Conservation (phyloP, 208 protist genomes). For the Trypanosoma scelopori region DNA sequence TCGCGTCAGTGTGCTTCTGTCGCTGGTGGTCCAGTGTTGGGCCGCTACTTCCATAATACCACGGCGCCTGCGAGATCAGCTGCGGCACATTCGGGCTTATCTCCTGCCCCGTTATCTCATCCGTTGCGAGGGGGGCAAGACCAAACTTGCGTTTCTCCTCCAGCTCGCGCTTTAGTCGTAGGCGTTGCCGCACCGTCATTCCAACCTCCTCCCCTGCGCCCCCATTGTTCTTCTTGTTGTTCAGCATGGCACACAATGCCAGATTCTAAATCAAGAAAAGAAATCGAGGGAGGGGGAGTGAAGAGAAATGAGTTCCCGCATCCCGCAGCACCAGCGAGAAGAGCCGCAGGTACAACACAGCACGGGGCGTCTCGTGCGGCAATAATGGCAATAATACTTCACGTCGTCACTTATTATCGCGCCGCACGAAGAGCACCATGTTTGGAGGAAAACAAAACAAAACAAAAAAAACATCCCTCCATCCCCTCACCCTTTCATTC, state of each 20-base stretch:
- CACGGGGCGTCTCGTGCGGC: too few relatives aligned
- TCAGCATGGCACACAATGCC: constrained; percentile 9
- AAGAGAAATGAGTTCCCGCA: background rate
- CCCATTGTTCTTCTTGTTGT: constrained; percentile 22
- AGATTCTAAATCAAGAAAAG: background rate
- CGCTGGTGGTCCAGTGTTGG: constrained; percentile 93
- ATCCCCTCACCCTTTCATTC: background rate
- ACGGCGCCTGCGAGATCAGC: constrained; percentile 97
- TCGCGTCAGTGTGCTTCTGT: constrained; percentile 27
- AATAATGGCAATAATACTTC: too few relatives aligned
- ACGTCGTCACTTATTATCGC: too few relatives aligned
- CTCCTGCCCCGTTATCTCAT: constrained; percentile 73
- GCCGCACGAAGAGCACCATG: too few relatives aligned
- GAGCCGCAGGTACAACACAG: too few relatives aligned
- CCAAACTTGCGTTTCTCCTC: constrained; percentile 88
- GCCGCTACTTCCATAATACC: constrained; percentile 88
- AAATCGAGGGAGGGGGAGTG: background rate
- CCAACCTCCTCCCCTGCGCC: constrained; percentile 17
- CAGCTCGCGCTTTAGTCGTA: constrained; percentile 77
- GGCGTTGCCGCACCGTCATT: constrained; percentile 67
- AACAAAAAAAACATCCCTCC: too few relatives aligned
- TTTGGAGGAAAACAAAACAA: too few relatives aligned
- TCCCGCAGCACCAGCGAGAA: too few relatives aligned
- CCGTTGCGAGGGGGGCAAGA: constrained; percentile 78
- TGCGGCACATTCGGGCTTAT: constrained; percentile 99